Percentiles rank a stretch among this genome's conserved stretches.
Conservation (phyloP, 441 rosid species). For the Corymbia citriodora region DNA sequence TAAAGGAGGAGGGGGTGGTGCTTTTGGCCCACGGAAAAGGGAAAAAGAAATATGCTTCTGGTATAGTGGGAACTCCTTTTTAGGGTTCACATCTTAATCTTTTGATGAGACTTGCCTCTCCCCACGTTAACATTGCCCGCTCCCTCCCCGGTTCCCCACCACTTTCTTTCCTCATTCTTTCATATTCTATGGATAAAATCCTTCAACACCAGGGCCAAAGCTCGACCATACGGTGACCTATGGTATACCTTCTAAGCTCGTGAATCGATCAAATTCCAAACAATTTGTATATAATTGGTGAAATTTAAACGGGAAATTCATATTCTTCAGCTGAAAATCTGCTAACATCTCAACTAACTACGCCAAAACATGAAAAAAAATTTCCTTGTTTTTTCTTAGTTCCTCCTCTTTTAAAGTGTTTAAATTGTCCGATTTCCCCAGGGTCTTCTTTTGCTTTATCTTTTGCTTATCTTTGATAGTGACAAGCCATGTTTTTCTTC, state of each 20-base stretch:
- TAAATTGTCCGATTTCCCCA: neutral
- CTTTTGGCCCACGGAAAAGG: constrained; percentile 19
- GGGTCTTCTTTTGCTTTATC: neutral
- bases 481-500: neutral
- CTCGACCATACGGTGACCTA: neutral
- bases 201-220: neutral
- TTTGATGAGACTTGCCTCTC: constrained; percentile 49
- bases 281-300: neutral
- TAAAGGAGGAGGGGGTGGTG: neutral
- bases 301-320: neutral
- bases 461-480: neutral
- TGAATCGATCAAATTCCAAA: neutral
- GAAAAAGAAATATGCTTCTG: neutral
- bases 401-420: neutral
- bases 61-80: constrained; percentile 64
- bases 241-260: neutral
- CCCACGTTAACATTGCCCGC: neutral
- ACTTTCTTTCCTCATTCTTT: neutral
- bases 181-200: neutral
- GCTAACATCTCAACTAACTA: neutral
- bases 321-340: neutral
- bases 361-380: neutral
- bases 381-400: neutral
- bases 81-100: constrained; percentile 50
- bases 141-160: constrained; percentile 13